Base-by-base conservation (phyloP, 108 stramenopile species). In the Pseudonitzschia multistriata region DNA sequence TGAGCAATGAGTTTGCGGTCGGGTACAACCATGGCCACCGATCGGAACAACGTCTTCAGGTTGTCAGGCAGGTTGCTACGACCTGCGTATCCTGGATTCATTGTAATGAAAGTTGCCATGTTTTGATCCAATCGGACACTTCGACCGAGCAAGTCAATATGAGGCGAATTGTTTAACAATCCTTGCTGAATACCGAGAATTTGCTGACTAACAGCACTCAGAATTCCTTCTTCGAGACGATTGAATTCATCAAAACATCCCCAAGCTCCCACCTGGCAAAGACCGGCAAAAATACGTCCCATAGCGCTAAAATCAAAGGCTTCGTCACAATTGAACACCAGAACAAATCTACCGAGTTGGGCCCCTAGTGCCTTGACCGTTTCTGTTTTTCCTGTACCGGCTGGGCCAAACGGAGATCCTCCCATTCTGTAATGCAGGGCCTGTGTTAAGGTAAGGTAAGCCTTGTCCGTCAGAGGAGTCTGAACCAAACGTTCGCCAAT, bases 51-150 rank as follows among this genome's bases (percentile, higher is more conserved):
- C 40, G 78, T 91, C 81, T 98, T 99, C 35, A 99, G 81, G 74
- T 98, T 99, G 70, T 99, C 99, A 13, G 99, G 99, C 55, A 99
- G 88, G 72, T 98, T 97, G 54, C 88, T 89, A 49, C 99, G 92
- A n/a, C 99, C 98, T 7, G 97, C 98, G 80, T 99, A 99, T 35
- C 98, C 99, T 35, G 99, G 99, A 77, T 99, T 99, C 97, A 99
- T 97, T 24, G 99, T 99, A 11, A 99, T 93, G 74, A 99, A 99
- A 53, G 98, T 97, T 8, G 96, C 98, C 56, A 99, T 96, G 72
- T 96, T 92, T 57, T 93, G 86, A 76, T 98, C 88, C 29, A 99
- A 72, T 25, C 72, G 49, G 27, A 97, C 83, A 13, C 79, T 64
- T 78, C 88, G 78, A 24, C 90, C 91, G 7, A 92, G 70, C 50